phyloP scores from a whole-genome alignment of 2,329 filamentous ascomycete genomes.

The Penicillium sp. region DNA sequence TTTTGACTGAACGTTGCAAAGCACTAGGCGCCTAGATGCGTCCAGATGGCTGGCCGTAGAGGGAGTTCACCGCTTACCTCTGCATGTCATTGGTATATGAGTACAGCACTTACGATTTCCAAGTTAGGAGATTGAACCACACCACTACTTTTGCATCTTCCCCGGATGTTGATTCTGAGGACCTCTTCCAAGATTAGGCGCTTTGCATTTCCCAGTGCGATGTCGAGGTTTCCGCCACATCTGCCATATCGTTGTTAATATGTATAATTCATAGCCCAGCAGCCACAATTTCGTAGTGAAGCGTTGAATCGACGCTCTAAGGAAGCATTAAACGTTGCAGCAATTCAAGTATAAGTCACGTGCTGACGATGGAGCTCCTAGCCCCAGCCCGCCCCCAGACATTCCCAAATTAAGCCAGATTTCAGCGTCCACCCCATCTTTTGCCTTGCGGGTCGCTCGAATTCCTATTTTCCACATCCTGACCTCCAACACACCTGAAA shows the following conservation, averaged over 20 bases:
- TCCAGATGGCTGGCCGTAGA: not conserved
- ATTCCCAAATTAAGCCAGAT: slow-evolving; percentile 15
- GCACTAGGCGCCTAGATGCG: not conserved
- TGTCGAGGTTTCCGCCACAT: not conserved
- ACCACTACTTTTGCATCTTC: not conserved
- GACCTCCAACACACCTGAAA: not conserved
- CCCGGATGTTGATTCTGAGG: not conserved
- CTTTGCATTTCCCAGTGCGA: not conserved
- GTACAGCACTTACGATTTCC: not conserved
- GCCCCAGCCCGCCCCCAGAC: slow-evolving; percentile 14
- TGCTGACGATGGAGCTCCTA: not conserved
- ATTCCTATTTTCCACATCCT: slow-evolving; percentile 17
- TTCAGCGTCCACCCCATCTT: not conserved
- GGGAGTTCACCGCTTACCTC: not conserved
- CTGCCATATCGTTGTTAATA: not conserved
- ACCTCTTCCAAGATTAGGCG: not conserved
- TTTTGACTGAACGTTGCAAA: slow-evolving; percentile 3
- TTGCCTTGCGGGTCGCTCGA: slow-evolving; percentile 15
- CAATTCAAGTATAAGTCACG: slow-evolving; percentile 5
- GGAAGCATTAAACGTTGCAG: not conserved
- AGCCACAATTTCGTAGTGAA: not conserved
- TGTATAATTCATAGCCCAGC: not conserved
- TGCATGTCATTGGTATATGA: not conserved
- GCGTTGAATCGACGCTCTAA: not conserved
- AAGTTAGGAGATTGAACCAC: not conserved